phyloP scores from a whole-genome alignment of 495 filamentous ascomycete species.

The Parachaetomium inaequale region DNA sequence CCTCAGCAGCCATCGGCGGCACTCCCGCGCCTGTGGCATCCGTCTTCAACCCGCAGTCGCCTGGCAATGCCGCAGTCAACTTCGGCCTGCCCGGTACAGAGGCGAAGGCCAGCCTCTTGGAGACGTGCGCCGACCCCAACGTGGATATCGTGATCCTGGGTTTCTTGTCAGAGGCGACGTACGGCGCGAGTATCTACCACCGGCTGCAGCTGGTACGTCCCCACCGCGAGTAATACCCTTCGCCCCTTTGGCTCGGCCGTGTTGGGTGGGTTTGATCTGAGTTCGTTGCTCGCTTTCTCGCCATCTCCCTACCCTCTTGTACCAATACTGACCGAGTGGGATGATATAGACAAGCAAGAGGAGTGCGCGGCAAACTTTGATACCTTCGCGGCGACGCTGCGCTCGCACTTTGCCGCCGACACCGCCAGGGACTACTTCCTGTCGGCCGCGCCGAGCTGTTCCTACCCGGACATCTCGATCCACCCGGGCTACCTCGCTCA shows the following conservation, averaged over 20 bases:
- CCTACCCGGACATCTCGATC: constrained; percentile 42
- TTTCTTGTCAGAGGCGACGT: constrained; percentile 16
- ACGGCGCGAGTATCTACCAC: constrained; percentile 8
- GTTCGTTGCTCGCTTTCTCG: not conserved
- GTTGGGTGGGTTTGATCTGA: constrained; percentile 59
- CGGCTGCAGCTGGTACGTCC: constrained; percentile 16
- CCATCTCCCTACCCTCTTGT: not conserved
- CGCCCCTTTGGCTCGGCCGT: constrained; percentile 52
- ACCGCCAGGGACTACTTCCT: constrained; percentile 44
- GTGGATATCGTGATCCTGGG: constrained; percentile 25
- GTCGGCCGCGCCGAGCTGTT: constrained; percentile 54
- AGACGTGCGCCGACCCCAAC: constrained; percentile 20
- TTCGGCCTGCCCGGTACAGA: constrained; percentile 14
- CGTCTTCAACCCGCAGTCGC: constrained; percentile 17
- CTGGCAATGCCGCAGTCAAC: constrained; percentile 17
- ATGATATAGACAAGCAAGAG: constrained; percentile 27
- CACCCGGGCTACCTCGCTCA: constrained; percentile 23
- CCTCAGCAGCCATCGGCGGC: not conserved
- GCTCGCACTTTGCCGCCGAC: constrained; percentile 14
- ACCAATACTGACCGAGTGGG: not conserved
- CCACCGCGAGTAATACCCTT: constrained; percentile 27
- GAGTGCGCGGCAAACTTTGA: constrained; percentile 15
- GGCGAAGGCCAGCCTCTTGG: constrained; percentile 4
- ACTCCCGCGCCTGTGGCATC: not conserved
- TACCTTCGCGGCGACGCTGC: constrained; percentile 11